Base-by-base conservation (phyloP, 768 basidiomycete genomes). In the Megacollybia marginata region DNA sequence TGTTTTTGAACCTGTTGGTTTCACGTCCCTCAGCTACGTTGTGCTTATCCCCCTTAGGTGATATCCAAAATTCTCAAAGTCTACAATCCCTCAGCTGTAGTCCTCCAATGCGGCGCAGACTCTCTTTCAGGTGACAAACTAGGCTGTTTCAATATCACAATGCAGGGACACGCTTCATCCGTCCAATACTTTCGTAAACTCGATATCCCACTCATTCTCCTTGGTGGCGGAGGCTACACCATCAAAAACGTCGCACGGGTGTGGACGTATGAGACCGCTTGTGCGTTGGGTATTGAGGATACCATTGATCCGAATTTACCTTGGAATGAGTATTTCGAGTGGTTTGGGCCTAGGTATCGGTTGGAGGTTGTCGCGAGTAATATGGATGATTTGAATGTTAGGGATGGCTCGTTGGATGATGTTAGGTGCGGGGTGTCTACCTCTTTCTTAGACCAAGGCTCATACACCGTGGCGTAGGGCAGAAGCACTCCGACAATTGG, bases 261-360 rank as follows among this genome's bases (percentile, higher is more conserved):
- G 35, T 99, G 95, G 95, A 85, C 93, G 28, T 95, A 89, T 69
- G 95, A 99, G 65, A 99, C 96, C 0, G 95, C 92, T 1, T 88
- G 93, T 58, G 90, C 92, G 19, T 77, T 93, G n/a, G 94, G 91
- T 2, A 76, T 88, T 42, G 85, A 93, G 60, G 71, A 88, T 38
- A 77, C 77, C 11, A 83, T 89, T 48, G 84, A 91, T 60, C 74
- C 76, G 16, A 86, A 88, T 57, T 66, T 92, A 51, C 89, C 88
- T 1, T 92, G 83, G 81, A 89, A 85, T 64, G 80, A 84, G 57
- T 95, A 92, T 64, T 90, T 97, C 62, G 95, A 98, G 65, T 99
- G 93, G 85, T 98, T 94, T 64, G 96, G 94, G 0, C 95, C 95
- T 15, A 73, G 93, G 53, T 99, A 94, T 67, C 76, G 93, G 53